A percentile compares a stretch with the other conserved stretches of the same genome.
Evolutionary conservation across 192 early-diverging fungal species (phyloP).

Genomic region (Linderina pennispora): DNA sequence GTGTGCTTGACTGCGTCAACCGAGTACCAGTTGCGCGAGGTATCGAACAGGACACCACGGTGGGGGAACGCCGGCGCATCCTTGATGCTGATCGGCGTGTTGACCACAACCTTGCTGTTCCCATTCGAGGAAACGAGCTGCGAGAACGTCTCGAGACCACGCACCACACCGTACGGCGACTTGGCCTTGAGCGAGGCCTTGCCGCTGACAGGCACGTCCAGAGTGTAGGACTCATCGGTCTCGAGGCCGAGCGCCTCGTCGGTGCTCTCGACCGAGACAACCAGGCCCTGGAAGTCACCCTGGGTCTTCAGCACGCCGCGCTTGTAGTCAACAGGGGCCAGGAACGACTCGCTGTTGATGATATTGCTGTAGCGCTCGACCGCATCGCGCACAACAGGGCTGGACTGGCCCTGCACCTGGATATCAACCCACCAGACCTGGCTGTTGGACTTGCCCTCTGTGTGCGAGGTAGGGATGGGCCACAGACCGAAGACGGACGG

Average conservation of each 20-base stretch:
- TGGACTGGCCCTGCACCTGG: conserved; percentile 6
- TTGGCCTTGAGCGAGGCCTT: conserved; percentile 51
- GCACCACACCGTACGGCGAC: conserved; percentile 61
- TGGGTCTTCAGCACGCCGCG: conserved; percentile 22
- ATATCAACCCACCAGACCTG: conserved; percentile 16
- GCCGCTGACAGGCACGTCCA: conserved; percentile 51
- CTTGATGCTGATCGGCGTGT: conserved; percentile 54
- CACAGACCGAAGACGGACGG: conserved; percentile 32
- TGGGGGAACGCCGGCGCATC: conserved; percentile 60
- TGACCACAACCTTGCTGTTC: conserved; percentile 44
- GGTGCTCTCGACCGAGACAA: conserved; percentile 14
- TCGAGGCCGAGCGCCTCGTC: conserved; percentile 41
- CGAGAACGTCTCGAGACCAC: conserved; percentile 65
- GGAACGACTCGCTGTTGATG: conserved; percentile 26
- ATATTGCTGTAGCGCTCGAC: conserved; percentile 28
- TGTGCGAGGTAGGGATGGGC: conserved; percentile 29
- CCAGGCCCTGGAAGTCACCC: conserved; percentile 18
- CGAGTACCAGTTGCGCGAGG: conserved; percentile 60
- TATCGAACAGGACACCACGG: conserved; percentile 65
- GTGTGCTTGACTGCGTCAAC: conserved; percentile 51
- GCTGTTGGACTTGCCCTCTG: conserved; percentile 31
- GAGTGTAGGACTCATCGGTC: conserved; percentile 62
- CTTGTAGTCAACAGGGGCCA: conserved; percentile 36
- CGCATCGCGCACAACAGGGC: conserved; percentile 15
- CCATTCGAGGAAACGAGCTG: conserved; percentile 57